Evolutionary conservation across 2,329 filamentous ascomycete species (phyloP), one percentile per base, ranked within the genome.

Genomic region (Trichophyton rubrum): DNA sequence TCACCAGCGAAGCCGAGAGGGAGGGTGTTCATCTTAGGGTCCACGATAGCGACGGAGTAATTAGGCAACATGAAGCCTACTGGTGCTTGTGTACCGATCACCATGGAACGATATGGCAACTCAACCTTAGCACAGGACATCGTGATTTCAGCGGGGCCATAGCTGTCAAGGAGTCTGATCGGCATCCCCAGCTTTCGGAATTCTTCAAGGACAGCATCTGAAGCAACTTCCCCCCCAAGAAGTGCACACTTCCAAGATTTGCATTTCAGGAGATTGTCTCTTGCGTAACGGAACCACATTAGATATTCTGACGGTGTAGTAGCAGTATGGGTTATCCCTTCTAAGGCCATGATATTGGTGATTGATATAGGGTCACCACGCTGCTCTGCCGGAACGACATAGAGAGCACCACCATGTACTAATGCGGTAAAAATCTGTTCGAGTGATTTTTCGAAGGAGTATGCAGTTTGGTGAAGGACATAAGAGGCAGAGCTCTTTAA

Each of bases 1-100:
- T 80, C 77, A 3, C 79, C 79, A 0, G 71, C 65, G 1, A 72
- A 58, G 0, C 77, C 77, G 15, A 68, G 43, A 0, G 78, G 75
- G 1, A 76, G 67, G 2, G 72, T 71, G 2, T 72, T 61, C 49
- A 69, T 58, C 1, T 75, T 38, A 3, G 70, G 62, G 62, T 79
- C 77, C 0, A 80, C 22, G 43, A 80, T 69, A 62, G 73, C 75
- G 33, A 69, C 51, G 0, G 62, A 59, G 56, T 72, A 73, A 63
- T 77, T 77, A 1, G 73, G 70, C 3, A 75, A 43, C 2, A 71
- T 57, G 3, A 60, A 45, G 3, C 71, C 69, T 24, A 63, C 59
- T 17, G 67, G 62, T 22, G 61, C 59, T 27, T 22, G 45, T 5
- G 24, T 20, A 5, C 35, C 53, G 20, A 30, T 20, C 22, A 40